Conservation (phyloP, 1,284 basidiomycete genomes). For the Mycosarcoma mackinlayi region DNA sequence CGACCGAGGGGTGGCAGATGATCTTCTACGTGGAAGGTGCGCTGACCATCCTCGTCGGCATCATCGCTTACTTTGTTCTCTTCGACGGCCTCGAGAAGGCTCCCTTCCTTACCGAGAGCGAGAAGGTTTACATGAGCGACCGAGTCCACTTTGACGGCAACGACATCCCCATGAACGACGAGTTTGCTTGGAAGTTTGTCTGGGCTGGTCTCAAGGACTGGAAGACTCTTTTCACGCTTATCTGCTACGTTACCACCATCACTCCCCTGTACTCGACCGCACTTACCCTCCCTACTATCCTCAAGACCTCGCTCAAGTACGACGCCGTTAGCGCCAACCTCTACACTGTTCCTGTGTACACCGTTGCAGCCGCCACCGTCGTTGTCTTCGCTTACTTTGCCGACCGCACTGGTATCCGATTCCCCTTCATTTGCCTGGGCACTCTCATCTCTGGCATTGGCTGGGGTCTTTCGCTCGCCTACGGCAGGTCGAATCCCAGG, state of each 20-base stretch:
- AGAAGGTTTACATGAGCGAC: constrained; percentile 54
- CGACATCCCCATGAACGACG: constrained; percentile 57
- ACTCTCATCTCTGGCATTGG: constrained; percentile 51
- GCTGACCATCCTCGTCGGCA: constrained; percentile 70
- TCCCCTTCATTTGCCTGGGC: constrained; percentile 50
- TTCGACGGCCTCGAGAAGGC: constrained; percentile 50
- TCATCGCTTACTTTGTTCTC: constrained; percentile 62
- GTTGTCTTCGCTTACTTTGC: constrained; percentile 54
- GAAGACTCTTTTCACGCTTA: constrained; percentile 55
- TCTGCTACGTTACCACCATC: constrained; percentile 58
- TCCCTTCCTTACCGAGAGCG: constrained; percentile 51
- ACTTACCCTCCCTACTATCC: constrained; percentile 59
- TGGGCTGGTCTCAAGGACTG: constrained; percentile 56
- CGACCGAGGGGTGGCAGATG: constrained; percentile 37
- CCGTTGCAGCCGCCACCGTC: constrained; percentile 68
- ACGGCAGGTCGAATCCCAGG: constrained; percentile 26
- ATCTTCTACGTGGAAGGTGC: constrained; percentile 72
- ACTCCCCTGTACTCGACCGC: constrained; percentile 59
- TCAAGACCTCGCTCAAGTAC: constrained; percentile 57
- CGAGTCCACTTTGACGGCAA: constrained; percentile 53
- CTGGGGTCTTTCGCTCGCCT: constrained; percentile 51
- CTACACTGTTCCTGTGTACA: constrained; percentile 71
- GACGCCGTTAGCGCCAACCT: constrained; percentile 54
- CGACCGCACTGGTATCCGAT: constrained; percentile 46
- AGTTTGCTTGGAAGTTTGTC: constrained; percentile 56